Evolutionary conservation across 1,284 basidiomycete genomes (phyloP).

Genomic region (Ganoderma leucocontextum): DNA sequence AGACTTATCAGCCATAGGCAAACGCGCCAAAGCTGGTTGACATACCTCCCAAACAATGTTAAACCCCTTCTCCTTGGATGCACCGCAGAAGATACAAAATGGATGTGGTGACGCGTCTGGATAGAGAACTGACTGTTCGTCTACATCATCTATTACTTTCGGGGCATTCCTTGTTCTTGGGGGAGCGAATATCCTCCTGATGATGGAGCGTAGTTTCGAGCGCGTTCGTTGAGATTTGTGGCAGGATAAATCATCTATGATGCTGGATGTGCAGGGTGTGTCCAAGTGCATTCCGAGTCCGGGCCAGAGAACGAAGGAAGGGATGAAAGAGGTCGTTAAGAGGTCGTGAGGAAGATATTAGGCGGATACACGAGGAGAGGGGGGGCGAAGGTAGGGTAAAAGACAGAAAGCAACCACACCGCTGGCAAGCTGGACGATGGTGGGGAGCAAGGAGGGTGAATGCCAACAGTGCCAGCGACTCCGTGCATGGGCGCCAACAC

Average conservation of each 20-base stretch:
- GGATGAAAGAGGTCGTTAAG: constrained; percentile 11
- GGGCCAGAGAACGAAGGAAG: not conserved
- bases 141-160: constrained; percentile 15
- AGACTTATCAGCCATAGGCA: not conserved
- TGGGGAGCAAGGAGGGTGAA: not conserved
- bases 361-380: not conserved
- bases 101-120: constrained; percentile 13
- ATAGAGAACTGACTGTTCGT: constrained; percentile 26
- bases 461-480: too few species aligned
- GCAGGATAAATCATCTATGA: constrained; percentile 16
- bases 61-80: constrained; percentile 63
- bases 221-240: constrained; percentile 5
- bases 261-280: constrained; percentile 6
- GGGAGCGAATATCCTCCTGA: constrained; percentile 5
- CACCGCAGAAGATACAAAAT: constrained; percentile 64
- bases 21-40: not conserved
- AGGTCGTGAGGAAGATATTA: constrained; percentile 5
- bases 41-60: constrained; percentile 67
- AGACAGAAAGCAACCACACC: not conserved
- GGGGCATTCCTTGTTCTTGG: not conserved
- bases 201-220: constrained; percentile 5
- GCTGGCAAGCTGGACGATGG: not conserved
- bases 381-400: not conserved
- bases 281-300: constrained; percentile 9
- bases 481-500: not conserved